A percentile compares a stretch with the other conserved stretches of the same genome.
Conservation (phyloP, 1,284 basidiomycete species). For the Leccinum subrobustum region DNA sequence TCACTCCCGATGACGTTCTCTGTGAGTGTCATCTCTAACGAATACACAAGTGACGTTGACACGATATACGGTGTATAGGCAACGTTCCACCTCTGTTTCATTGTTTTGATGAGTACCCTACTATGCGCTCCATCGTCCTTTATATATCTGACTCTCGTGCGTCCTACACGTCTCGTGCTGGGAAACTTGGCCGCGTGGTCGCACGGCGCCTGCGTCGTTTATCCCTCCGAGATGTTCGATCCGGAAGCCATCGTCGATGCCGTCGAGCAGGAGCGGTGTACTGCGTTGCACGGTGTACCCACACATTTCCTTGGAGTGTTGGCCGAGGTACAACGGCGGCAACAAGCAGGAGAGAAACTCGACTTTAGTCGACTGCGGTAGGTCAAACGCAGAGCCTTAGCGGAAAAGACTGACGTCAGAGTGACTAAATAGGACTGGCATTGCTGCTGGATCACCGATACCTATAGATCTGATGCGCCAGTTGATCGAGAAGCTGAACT, state of each 20-base stretch:
- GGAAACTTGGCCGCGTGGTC: slow-evolving; percentile 82
- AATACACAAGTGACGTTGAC: neutral
- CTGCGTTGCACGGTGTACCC: slow-evolving; percentile 81
- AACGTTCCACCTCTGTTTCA: slow-evolving; percentile 82
- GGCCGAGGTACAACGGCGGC: slow-evolving; percentile 58
- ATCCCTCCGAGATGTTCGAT: slow-evolving; percentile 67
- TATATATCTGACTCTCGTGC: slow-evolving; percentile 9
- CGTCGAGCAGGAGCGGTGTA: slow-evolving; percentile 58
- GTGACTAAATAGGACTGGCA: slow-evolving; percentile 58
- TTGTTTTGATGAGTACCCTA: slow-evolving; percentile 76
- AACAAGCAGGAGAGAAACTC: slow-evolving; percentile 42
- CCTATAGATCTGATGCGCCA: slow-evolving; percentile 79
- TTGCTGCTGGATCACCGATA: slow-evolving; percentile 76
- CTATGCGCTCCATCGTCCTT: neutral
- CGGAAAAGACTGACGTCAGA: neutral
- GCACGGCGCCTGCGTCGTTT: slow-evolving; percentile 73
- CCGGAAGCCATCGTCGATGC: slow-evolving; percentile 63
- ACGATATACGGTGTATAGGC: slow-evolving; percentile 40
- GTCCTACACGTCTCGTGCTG: slow-evolving; percentile 63
- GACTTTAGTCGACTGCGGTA: slow-evolving; percentile 58
- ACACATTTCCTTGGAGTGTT: slow-evolving; percentile 81
- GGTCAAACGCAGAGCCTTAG: slow-evolving; percentile 4
- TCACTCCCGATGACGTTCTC: slow-evolving; percentile 62
- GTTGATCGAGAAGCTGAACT: slow-evolving; percentile 63
- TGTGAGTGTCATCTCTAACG: slow-evolving; percentile 44